Conservation (phyloP, 2,329 filamentous ascomycete species). For the Stagonosporopsis vannaccii region DNA sequence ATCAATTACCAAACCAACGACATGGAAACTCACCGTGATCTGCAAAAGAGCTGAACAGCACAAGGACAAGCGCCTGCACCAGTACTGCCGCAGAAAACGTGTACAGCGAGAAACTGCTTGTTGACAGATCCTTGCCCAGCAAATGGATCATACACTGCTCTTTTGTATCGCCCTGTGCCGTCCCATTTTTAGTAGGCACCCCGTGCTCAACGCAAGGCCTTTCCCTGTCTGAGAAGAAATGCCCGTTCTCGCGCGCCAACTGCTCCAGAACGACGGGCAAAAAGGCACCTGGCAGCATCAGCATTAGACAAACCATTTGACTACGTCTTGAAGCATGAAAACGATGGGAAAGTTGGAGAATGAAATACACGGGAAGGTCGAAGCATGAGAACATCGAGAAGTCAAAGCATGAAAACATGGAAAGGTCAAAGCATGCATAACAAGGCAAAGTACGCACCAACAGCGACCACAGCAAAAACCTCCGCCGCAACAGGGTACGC, state of each 20-base stretch:
- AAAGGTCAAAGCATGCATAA: background rate
- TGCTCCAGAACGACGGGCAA: constrained; percentile 92
- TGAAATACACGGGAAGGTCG: background rate
- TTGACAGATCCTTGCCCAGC: constrained; percentile 82
- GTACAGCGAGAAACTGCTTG: constrained; percentile 94
- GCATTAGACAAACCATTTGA: background rate
- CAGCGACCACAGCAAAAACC: constrained; percentile 88
- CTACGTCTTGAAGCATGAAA: background rate
- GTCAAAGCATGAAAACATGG: too few species aligned
- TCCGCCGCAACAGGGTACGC: constrained; percentile 90
- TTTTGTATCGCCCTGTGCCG: constrained; percentile 27
- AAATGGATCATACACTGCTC: constrained; percentile 79
- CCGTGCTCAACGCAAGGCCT: constrained; percentile 72
- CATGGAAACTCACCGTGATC: constrained; percentile 74
- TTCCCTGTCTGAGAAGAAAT: constrained; percentile 76
- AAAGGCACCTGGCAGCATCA: constrained; percentile 73
- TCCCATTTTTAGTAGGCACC: constrained; percentile 14
- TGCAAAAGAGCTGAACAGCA: constrained; percentile 91
- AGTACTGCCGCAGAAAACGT: constrained; percentile 90
- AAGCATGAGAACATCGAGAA: too few species aligned
- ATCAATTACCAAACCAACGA: background rate
- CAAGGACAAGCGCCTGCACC: constrained; percentile 83
- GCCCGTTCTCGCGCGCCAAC: constrained; percentile 85
- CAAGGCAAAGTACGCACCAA: constrained; percentile 62
- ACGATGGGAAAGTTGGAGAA: background rate